Evolutionary conservation across 2,329 filamentous ascomycete species (phyloP).

Genomic region (Aspergillus fischeri): DNA sequence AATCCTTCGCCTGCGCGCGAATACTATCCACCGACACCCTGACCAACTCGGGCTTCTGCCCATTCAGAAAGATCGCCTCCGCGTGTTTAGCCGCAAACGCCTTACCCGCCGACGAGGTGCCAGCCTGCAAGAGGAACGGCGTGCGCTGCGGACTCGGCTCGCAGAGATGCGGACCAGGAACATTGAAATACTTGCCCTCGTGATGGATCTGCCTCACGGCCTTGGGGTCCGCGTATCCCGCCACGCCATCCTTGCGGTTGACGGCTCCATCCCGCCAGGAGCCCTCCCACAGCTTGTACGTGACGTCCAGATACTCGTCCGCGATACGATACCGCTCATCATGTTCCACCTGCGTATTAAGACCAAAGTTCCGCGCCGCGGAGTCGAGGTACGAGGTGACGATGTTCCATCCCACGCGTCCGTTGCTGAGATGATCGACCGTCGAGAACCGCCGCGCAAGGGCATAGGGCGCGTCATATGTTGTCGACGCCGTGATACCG

Average conservation of each 20-base stretch:
- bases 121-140: conserved; percentile 47
- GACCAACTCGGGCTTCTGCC: conserved; percentile 42
- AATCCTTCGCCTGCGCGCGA: conserved; percentile 33
- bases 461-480: conserved; percentile 53
- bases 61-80: conserved; percentile 46
- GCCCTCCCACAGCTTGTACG: conserved; percentile 50
- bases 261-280: conserved; percentile 47
- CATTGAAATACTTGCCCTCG: conserved; percentile 40
- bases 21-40: conserved; percentile 41
- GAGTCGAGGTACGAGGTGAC: conserved; percentile 48
- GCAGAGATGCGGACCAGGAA: conserved; percentile 42
- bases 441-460: conserved; percentile 53
- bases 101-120: conserved; percentile 44
- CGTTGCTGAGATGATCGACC: conserved; percentile 50
- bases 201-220: conserved; percentile 38
- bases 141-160: conserved; percentile 47
- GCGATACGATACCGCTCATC: conserved; percentile 48
- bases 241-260: conserved; percentile 8
- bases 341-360: conserved; percentile 45
- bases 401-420: conserved; percentile 52
- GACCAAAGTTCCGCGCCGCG: conserved; percentile 46
- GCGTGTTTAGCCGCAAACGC: conserved; percentile 43
- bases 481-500: conserved; percentile 52
- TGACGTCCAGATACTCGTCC: conserved; percentile 46
- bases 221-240: conserved; percentile 31